Evolutionary conservation across 768 basidiomycete species (phyloP).

Genomic region (Tricholoma saponaceum): DNA sequence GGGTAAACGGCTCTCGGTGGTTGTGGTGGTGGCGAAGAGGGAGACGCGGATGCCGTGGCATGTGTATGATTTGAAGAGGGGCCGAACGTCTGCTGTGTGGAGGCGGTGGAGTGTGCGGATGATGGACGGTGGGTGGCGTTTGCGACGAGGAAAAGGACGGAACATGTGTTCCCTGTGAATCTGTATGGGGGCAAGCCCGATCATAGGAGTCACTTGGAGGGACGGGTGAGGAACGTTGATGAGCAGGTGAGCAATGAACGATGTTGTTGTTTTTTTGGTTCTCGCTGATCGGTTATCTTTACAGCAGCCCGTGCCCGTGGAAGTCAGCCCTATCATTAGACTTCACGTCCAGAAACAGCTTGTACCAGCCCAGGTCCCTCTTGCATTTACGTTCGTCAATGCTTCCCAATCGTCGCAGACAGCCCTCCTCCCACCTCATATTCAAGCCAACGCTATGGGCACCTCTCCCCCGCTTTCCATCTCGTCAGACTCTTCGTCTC

Average conservation of each 20-base stretch:
- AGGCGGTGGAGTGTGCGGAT: conserved; percentile 44
- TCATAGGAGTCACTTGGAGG: conserved; percentile 54
- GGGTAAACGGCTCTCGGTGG: background rate
- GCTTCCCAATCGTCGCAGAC: conserved; percentile 8
- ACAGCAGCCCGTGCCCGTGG: conserved; percentile 49
- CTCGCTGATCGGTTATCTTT: background rate
- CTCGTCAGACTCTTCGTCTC: conserved; percentile 19
- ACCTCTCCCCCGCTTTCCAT: conserved; percentile 16
- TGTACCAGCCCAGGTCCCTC: conserved; percentile 32
- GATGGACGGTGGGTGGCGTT: conserved; percentile 67
- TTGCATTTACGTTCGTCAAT: conserved; percentile 56
- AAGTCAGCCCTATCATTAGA: conserved; percentile 54
- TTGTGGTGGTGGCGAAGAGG: background rate
- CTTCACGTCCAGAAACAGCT: conserved; percentile 34
- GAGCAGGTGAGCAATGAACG: background rate
- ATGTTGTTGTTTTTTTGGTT: background rate
- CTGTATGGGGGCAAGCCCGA: conserved; percentile 73
- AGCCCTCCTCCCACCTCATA: conserved; percentile 28
- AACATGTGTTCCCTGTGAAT: conserved; percentile 74
- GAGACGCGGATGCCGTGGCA: conserved; percentile 38
- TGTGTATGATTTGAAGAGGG: conserved; percentile 67
- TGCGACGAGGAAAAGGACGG: conserved; percentile 37
- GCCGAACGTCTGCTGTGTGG: conserved; percentile 66
- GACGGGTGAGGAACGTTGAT: conserved; percentile 46
- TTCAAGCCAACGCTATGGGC: conserved; percentile 16